Evolutionary conservation across 805 yeast species (phyloP).

Genomic region (Barnettozyma vustinii): DNA sequence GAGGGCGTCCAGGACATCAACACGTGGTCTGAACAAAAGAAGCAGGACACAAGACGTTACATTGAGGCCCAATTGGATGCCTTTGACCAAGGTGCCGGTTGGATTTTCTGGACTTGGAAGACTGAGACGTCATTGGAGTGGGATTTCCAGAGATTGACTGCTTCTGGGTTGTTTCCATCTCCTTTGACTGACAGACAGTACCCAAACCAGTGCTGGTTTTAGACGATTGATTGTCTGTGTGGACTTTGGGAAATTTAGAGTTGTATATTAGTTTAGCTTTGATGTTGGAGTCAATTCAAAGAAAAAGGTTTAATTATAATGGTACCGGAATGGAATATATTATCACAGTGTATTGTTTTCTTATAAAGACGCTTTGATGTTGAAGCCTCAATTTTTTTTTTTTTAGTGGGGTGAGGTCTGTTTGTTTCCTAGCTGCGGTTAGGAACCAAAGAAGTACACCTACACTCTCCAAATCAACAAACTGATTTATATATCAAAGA

Average conservation of each 20-base stretch:
- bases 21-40: conserved; percentile 57
- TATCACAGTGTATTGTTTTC: too few species aligned
- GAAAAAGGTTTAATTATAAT: background rate
- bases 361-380: too few species aligned
- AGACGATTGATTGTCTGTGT: background rate
- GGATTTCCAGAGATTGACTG: conserved; percentile 65
- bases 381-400: too few species aligned
- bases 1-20: conserved; percentile 38
- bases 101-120: conserved; percentile 95
- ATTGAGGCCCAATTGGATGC: conserved; percentile 92
- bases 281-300: background rate
- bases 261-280: background rate
- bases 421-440: too few species aligned
- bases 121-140: conserved; percentile 81
- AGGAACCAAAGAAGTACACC: too few species aligned
- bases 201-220: conserved; percentile 55
- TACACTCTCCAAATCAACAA: too few species aligned
- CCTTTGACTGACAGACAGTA: conserved; percentile 66
- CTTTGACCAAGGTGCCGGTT: conserved; percentile 67
- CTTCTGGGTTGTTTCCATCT: conserved; percentile 67
- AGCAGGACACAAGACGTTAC: conserved; percentile 55
- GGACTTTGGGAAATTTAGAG: background rate
- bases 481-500: too few species aligned
- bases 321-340: background rate
- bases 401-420: too few species aligned